Percentiles rank a stretch among this genome's conserved stretches.
These are phyloP conservation scores for Penicillium verrucosum DNA, from an alignment of 2,329 filamentous ascomycete species.

Conservation along the genomic window DNA sequence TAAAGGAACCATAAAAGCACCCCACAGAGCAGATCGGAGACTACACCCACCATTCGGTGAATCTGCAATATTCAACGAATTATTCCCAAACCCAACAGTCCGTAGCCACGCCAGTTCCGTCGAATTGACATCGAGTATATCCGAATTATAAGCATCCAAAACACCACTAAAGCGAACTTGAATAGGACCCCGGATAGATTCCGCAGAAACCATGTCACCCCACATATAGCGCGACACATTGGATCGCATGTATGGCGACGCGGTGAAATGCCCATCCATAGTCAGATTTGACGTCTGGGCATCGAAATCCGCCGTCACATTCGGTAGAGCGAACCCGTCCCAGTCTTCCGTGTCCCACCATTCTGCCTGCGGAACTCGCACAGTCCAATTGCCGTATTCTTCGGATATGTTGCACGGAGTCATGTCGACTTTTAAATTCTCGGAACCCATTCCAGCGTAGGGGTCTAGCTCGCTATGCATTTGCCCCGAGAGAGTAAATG, in stretches of 20 bases:
- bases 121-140: slow-evolving; percentile 9
- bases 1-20: not conserved
- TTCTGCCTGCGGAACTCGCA: not conserved
- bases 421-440: not conserved
- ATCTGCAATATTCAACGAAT: slow-evolving; percentile 13
- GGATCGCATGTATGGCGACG: not conserved
- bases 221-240: not conserved
- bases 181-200: not conserved
- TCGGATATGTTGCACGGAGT: not conserved
- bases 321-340: not conserved
- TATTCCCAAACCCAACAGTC: slow-evolving; percentile 18
- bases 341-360: not conserved
- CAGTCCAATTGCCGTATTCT: not conserved
- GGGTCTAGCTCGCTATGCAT: not conserved
- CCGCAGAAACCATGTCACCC: no score
- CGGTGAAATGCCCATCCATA: not conserved
- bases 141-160: slow-evolving; percentile 18
- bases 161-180: slow-evolving; percentile 9
- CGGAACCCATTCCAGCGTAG: not conserved
- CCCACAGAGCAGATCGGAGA: not conserved
- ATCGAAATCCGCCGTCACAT: not conserved
- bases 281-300: not conserved
- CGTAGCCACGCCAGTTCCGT: slow-evolving; percentile 10
- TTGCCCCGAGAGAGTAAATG: not conserved
- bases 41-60: not conserved